Percentiles rank a stretch among this genome's conserved stretches.
Evolutionary conservation across 1,139 yeast species (phyloP).

Genomic region (Suhomyces wounanorum): DNA sequence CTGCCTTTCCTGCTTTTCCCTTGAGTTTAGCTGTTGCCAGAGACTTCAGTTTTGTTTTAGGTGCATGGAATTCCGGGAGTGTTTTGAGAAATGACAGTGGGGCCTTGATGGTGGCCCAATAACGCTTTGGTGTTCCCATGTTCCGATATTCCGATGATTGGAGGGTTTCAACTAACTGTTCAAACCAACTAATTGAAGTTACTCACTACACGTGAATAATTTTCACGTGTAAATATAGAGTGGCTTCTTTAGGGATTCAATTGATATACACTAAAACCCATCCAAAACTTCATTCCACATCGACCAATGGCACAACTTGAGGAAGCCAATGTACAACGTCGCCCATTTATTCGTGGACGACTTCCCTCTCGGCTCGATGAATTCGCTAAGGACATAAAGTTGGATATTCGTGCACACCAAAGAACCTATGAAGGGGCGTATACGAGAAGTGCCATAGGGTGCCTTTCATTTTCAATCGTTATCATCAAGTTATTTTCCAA

Average conservation of each 20-base stretch:
- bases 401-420: slow-evolving; percentile 62
- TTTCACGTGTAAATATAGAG: neutral
- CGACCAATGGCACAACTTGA: neutral
- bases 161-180: neutral
- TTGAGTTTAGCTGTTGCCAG: slow-evolving; percentile 18
- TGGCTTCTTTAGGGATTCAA: neutral
- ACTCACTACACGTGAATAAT: no score
- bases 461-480: slow-evolving; percentile 47
- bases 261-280: no score
- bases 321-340: neutral
- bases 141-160: neutral
- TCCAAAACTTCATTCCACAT: neutral
- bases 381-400: slow-evolving; percentile 40
- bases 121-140: slow-evolving; percentile 38
- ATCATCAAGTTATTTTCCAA: slow-evolving; percentile 54
- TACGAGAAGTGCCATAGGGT: slow-evolving; percentile 52
- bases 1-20: slow-evolving; percentile 6
- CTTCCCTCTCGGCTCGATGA: slow-evolving; percentile 38
- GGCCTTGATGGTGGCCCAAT: slow-evolving; percentile 36
- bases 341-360: slow-evolving; percentile 18
- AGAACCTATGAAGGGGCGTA: slow-evolving; percentile 65
- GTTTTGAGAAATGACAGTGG: slow-evolving; percentile 33
- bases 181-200: neutral
- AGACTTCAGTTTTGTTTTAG: slow-evolving; percentile 31
- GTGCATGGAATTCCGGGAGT: slow-evolving; percentile 38